These are phyloP conservation scores for Gossypium rotundifolium DNA, from an alignment of 345 rosid species.

Conservation along the genomic window DNA sequence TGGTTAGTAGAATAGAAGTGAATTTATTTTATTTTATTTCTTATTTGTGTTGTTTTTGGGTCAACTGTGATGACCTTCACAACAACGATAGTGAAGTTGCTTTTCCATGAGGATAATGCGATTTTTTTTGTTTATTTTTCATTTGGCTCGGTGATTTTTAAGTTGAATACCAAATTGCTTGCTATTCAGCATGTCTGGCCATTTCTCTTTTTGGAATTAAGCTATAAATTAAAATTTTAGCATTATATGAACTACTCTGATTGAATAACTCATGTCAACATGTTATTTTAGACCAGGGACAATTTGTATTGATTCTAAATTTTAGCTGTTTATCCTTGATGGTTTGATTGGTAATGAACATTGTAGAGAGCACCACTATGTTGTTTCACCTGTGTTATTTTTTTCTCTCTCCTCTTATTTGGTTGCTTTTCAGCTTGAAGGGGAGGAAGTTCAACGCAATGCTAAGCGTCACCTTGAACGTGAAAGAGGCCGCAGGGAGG, in stretches of 20 bases:
- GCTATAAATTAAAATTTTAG: neutral
- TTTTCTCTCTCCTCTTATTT: neutral
- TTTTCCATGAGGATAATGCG: neutral
- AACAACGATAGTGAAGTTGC: neutral
- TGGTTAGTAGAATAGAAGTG: neutral
- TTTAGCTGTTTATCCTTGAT: neutral
- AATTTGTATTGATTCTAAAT: constrained; percentile 1
- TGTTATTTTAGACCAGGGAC: neutral
- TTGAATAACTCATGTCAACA: neutral
- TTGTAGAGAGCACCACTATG: neutral
- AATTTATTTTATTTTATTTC: neutral
- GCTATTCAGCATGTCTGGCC: neutral
- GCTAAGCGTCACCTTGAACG: constrained; percentile 55
- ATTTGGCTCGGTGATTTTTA: neutral
- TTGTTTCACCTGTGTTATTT: neutral
- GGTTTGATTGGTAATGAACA: neutral
- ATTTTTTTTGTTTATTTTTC: neutral
- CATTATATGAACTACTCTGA: neutral
- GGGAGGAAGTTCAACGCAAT: constrained; percentile 51
- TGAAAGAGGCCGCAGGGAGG: constrained; percentile 67
- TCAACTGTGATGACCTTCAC: neutral
- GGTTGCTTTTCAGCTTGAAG: constrained; percentile 47
- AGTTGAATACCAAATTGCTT: neutral
- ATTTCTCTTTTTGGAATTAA: neutral
- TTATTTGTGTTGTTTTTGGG: neutral